phyloP scores from a whole-genome alignment of 495 filamentous ascomycete species.

The Thozetella sp. region DNA sequence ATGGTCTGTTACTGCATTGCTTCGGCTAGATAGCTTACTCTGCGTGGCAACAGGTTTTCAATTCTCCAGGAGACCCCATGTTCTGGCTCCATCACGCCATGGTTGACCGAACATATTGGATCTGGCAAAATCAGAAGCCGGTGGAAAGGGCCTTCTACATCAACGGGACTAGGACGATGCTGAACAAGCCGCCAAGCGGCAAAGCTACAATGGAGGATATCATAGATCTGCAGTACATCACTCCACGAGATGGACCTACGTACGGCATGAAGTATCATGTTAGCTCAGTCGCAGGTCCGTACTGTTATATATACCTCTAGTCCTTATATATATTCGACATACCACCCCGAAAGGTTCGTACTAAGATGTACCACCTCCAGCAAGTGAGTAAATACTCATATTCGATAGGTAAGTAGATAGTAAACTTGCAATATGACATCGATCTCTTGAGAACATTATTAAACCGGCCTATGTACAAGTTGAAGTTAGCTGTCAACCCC shows the following conservation, averaged over 20 bases:
- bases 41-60: background rate
- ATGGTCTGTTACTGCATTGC: too few relatives aligned
- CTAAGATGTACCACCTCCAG: too few relatives aligned
- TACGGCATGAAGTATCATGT: constrained; percentile 1
- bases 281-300: constrained; percentile 7
- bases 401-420: too few relatives aligned
- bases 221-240: constrained; percentile 7
- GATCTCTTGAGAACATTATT: too few relatives aligned
- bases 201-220: constrained; percentile 12
- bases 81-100: background rate
- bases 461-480: too few relatives aligned
- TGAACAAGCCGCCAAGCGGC: constrained; percentile 9
- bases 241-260: background rate
- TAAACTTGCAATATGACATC: too few relatives aligned
- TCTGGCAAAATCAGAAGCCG: constrained; percentile 1
- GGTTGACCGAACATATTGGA: background rate
- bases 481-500: too few relatives aligned
- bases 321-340: too few relatives aligned
- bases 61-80: background rate
- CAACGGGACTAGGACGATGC: constrained; percentile 11
- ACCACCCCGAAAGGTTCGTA: too few relatives aligned
- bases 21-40: too few relatives aligned
- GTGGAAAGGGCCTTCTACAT: background rate
- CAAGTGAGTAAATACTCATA: too few relatives aligned
- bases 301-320: constrained; percentile 15